phyloP scores from a whole-genome alignment of 2,329 filamentous ascomycete species.

The Aureobasidium sp. region DNA sequence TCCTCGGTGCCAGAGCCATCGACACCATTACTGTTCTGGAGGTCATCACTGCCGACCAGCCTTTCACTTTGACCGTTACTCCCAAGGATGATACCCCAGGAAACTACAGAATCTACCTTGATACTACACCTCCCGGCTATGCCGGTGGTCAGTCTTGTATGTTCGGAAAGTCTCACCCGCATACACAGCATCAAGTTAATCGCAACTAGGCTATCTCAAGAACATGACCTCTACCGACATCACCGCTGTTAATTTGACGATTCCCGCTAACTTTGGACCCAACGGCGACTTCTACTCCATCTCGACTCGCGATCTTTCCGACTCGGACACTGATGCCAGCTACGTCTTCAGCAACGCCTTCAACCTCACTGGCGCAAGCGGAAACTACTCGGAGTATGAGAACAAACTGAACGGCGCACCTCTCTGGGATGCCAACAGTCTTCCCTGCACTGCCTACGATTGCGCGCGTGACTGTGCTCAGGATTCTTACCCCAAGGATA shows the following conservation, averaged over 20 bases:
- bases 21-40: conserved; percentile 20
- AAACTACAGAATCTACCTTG: conserved; percentile 26
- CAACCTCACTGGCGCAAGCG: conserved; percentile 20
- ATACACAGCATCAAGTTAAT: background rate
- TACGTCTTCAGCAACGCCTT: conserved; percentile 20
- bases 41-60: conserved; percentile 17
- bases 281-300: conserved; percentile 24
- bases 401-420: conserved; percentile 20
- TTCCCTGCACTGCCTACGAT: conserved; percentile 21
- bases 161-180: background rate
- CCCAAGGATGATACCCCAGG: conserved; percentile 21
- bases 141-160: conserved; percentile 24
- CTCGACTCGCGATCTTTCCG: conserved; percentile 16
- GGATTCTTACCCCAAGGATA: conserved; percentile 20
- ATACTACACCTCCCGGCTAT: conserved; percentile 23
- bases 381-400: conserved; percentile 20
- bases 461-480: conserved; percentile 24
- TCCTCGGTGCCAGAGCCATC: conserved; percentile 15
- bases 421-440: conserved; percentile 22
- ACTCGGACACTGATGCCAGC: conserved; percentile 16
- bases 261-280: conserved; percentile 25
- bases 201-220: conserved; percentile 22
- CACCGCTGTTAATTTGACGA: conserved; percentile 21
- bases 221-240: conserved; percentile 23
- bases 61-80: conserved; percentile 29